Conservation (phyloP, 73 alveolate species). For the Paramecium sexaurelia region DNA sequence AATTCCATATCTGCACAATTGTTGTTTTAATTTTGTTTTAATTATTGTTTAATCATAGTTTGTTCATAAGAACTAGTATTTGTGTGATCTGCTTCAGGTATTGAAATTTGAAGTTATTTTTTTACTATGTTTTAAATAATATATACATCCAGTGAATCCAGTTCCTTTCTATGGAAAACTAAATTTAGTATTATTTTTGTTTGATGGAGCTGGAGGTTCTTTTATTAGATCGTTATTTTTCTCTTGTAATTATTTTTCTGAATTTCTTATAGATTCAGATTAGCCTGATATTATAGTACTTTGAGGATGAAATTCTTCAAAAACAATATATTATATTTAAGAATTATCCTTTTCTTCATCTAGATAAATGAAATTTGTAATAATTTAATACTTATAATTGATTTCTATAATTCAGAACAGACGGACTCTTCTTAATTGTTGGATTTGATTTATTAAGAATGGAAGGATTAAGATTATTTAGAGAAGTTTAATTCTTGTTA, state of each 20-base stretch:
- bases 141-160: conserved; percentile 27
- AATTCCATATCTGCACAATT: background rate
- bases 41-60: conserved; percentile 39
- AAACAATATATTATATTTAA: background rate
- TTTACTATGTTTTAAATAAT: background rate
- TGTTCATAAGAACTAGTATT: conserved; percentile 43
- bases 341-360: conserved; percentile 14
- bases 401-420: background rate
- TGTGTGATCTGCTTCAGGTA: conserved; percentile 23
- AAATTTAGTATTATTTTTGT: conserved; percentile 20
- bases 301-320: conserved; percentile 14
- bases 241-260: conserved; percentile 3
- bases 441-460: background rate
- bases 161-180: conserved; percentile 31
- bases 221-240: background rate
- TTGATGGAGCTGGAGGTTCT: conserved; percentile 61
- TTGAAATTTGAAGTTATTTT: background rate
- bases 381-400: background rate
- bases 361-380: background rate
- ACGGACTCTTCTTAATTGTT: background rate
- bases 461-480: conserved; percentile 7
- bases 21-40: background rate
- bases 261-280: background rate
- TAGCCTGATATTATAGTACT: background rate
- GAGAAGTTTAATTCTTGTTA: conserved; percentile 1